Evolutionary conservation across 2,329 filamentous ascomycete genomes (phyloP).

Genomic region (Tothia fuscella): DNA sequence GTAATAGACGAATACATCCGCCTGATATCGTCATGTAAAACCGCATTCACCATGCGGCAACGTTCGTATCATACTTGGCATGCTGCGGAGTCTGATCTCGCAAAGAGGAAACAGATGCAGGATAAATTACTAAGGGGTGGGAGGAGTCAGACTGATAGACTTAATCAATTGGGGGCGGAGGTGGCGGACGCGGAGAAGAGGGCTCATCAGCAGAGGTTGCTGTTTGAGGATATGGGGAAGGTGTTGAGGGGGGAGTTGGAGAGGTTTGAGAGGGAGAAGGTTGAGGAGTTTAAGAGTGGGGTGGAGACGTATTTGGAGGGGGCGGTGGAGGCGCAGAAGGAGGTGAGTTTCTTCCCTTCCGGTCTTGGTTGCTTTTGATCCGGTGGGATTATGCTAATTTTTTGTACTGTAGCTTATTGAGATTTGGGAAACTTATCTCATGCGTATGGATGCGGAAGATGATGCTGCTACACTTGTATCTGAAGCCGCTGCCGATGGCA

Average conservation of each 20-base stretch:
- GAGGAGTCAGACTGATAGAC: conserved; percentile 86
- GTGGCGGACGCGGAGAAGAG: conserved; percentile 91
- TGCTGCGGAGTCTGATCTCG: conserved; percentile 73
- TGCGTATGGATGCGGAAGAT: conserved; percentile 91
- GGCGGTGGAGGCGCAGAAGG: conserved; percentile 95
- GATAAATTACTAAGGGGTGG: conserved; percentile 94
- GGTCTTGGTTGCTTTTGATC: conserved; percentile 32
- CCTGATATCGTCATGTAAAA: conserved; percentile 88
- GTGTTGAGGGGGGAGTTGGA: conserved; percentile 87
- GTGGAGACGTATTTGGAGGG: conserved; percentile 97
- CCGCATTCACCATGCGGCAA: conserved; percentile 81
- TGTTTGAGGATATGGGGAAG: conserved; percentile 96
- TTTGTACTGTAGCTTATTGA: conserved; percentile 49
- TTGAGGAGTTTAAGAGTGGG: conserved; percentile 96
- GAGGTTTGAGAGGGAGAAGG: conserved; percentile 91
- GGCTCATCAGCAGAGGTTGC: conserved; percentile 74
- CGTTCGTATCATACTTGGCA: conserved; percentile 96
- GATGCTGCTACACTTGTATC: conserved; percentile 32
- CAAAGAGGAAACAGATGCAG: conserved; percentile 78
- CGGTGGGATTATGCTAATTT: conserved; percentile 8
- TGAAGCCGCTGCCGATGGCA: not conserved
- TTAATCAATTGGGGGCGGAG: conserved; percentile 85
- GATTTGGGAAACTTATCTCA: conserved; percentile 95
- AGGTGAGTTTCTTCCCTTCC: conserved; percentile 50
- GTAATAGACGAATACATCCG: conserved; percentile 98